Base-by-base conservation (phyloP, 2,329 filamentous ascomycete species). In the Aureobasidium sp. region DNA sequence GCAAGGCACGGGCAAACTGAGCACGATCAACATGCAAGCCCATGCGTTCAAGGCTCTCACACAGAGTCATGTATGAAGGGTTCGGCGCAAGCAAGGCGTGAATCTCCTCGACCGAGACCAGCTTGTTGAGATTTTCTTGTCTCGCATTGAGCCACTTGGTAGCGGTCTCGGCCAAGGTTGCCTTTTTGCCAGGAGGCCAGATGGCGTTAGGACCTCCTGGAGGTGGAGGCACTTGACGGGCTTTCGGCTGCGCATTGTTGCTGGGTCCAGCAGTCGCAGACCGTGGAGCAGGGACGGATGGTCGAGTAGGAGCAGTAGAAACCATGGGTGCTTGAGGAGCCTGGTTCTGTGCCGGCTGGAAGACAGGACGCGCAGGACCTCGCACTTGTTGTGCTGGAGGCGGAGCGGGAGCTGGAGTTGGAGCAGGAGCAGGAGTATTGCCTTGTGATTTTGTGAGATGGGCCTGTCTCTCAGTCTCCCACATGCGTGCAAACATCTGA, bases 21-120 rank as follows among this genome's bases (percentile, higher is more conserved):
- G 80, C 77, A 60, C 82, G 75, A 64, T 84, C 79, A 37, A 85
- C 73, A 36, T 70, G 73, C 17, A 83, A 71, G 0, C 79, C 80
- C 66, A 75, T 75, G 1, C 66, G 68, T 64, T 86, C 83, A 5
- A 85, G 70, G 49, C 75, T 73, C 63, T 81, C 77, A 66, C 83
- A 86, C 2, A 85, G 70, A 56, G 81, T 76, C 63, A 79, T 77
- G 64, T 85, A 85, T 2, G 77, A 81, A 2, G 82, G 82, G 65
- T 84, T 84, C 8, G 71, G 68, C 55, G 83, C 74, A 9, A 86
- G 73, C 41, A 84, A 74, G 1, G 68, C 69, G 25, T 78, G 68
- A 11, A 85, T 72, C 22, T 77, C 71, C 11, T 75, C 70, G 9
- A 73, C 62, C 11, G 71, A 70, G 8, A 81, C 68, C 7, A 67